Evolutionary conservation across 345 rosid species (phyloP), one percentile per base, ranked within the genome.

Genomic region (Kernera saxatilis): DNA sequence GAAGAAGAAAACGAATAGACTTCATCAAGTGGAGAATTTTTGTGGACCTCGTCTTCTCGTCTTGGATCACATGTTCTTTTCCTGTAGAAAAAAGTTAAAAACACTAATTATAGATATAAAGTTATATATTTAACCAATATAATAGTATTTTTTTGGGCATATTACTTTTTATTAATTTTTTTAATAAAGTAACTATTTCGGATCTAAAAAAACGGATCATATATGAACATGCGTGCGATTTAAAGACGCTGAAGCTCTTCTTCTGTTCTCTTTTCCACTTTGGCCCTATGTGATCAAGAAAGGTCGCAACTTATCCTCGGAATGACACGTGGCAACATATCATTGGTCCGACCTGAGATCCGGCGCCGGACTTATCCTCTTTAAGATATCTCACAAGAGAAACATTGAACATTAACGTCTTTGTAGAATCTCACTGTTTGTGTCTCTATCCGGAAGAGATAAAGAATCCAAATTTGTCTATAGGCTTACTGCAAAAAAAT

Each of bases 271-370:
- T 53, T 60, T 68, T 44, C 12, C 62, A 41, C 78, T 75, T 67
- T 62, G 74, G 64, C 79, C 41, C 74, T 69, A 69, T 6, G 35
- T 33, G 79, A 69, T 26, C 36, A 61, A 53, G 64, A 62, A 61
- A 70, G 74, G 79, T 54, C 70, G 74, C 70, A 75, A 35, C 70
- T 69, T 69, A 60, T 68, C 73, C 69, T 52, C 57, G 64, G 69
- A 74, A 74, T 52, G 8, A 36, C 65, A 75, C 70, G 58, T 75
- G 79, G 74, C 21, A n/a, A 61, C 1, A 17, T 3, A 14, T 27
- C 21, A 53, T 53, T 69, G 33, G 74, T 6, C 53, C 15, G 64
- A 68, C 56, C 3, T 60, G 15, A 52, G 55, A 67, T 68, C 78
- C 73, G 78, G 40, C 23, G 56, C 69, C 73, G 74, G 74, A 68